Evolutionary conservation across 352 stramenopile species (phyloP), one percentile per base, ranked within the genome.

Genomic region (Lagenidium giganteum): DNA sequence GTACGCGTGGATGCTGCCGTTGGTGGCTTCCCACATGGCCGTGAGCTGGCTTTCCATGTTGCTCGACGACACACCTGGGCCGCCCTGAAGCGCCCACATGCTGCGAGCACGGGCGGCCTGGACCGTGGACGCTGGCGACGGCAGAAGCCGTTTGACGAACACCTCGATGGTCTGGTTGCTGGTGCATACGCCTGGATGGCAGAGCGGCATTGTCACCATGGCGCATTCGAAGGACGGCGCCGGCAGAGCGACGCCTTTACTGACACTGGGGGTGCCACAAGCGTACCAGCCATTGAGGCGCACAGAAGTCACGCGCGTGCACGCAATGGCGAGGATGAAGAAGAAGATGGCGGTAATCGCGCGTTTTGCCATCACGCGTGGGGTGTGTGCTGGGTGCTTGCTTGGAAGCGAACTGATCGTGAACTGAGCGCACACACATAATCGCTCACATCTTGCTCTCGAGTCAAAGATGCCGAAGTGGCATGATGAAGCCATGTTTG

Each of bases 31-130:
- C 51, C 70, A 75, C 3, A 84, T 47, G n/a, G 47, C 22, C n/a
- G 59, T 41, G 62, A 84, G 74, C 2, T 24, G 23, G 13, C 37
- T 9, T 20, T 77, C 64, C 57, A 83, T 66, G 34, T 51, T 42
- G 24, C 34, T 31, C 14, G 64, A 78, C 0, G 59, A 71, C 22
- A 48, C 55, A 2, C 71, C 71, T 2, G 71, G 59, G 11, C 71
- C 71, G 14, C 65, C 71, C 22, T 71, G 52, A 7, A 79, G 45
- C 8, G 81, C 49, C 66, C 71, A 81, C 13, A 79, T 38, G n/a
- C n/a, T n/a, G n/a, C n/a, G n/a, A n/a, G n/a, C n/a, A n/a, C n/a
- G n/a, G n/a, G n/a, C n/a, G n/a, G 21, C 17, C 8, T 24, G n/a
- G 7, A 27, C 27, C 12, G 26, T 18, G 11, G 30, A 21, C 13